Evolutionary conservation across 306 rosid genomes (phyloP), one percentile per base, ranked within the genome.

Genomic region (Carpinus viminea): DNA sequence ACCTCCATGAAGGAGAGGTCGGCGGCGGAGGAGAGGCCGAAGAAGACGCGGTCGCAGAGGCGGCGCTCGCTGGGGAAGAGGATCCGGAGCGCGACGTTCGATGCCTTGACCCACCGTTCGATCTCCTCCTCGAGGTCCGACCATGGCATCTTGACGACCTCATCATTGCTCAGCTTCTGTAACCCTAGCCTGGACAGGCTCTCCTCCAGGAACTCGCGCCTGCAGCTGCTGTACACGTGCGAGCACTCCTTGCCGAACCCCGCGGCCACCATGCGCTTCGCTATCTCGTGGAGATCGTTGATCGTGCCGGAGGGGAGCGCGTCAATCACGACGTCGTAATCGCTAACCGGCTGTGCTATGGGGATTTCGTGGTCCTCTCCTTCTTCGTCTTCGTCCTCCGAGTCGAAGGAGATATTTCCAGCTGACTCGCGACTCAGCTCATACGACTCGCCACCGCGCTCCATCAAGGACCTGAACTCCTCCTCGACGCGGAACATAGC

Each of bases 1-100:
- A 95, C 98, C 86, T 95, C 98, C 96, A 91, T 91, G 87, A 95
- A 93, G 0, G 99, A 90, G 74, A 90, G 92, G 12, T 91, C 94
- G 0, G 94, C 86, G 12, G 96, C 86, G 12, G 98, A 90, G 45
- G 97, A 83, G 79, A 90, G 88, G 45, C 99, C 98, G 71, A 84
- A 83, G 87, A 95, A 95, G 43, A 95, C 81, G 2, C 96, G 94
- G 60, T 85, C 93, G 15, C 95, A 91, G 74, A 95, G 92, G 15
- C 97, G 75, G 0, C 97, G 88, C 75, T 95, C 98, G 52, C 97
- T 91, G 2, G 99, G 97, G 75, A 91, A 93, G 28, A 95, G 89
- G 71, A 95, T 89, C 70, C 87, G 87, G 20, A 95, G 83, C 31
- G 97, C 75, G 5, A 95, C 93, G 43, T 88, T 93, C 4, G 88